These are phyloP conservation scores for Tetradesmus obliquus DNA, from an alignment of 139 green algal species.

Conservation along the genomic window DNA sequence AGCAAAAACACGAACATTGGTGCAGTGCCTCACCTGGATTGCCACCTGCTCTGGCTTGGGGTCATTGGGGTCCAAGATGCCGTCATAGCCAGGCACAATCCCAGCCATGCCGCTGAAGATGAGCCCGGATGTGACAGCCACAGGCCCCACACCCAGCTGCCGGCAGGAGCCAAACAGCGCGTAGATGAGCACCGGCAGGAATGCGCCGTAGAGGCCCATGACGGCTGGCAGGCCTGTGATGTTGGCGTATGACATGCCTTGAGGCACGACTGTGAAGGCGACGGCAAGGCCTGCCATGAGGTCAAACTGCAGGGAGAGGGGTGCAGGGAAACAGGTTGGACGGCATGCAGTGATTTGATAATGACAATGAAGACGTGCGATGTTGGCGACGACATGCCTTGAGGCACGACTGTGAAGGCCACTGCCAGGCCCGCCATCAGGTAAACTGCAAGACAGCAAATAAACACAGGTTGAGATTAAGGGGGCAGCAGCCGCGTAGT, in stretches of 20 bases:
- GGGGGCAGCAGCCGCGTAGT: constrained; percentile 66
- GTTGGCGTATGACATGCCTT: constrained; percentile 81
- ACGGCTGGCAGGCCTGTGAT: constrained; percentile 75
- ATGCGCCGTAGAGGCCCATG: constrained; percentile 90
- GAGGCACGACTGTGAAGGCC: constrained; percentile 81
- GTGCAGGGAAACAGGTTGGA: not conserved
- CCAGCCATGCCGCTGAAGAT: constrained; percentile 45
- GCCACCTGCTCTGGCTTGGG: constrained; percentile 39
- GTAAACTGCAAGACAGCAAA: constrained; percentile 45
- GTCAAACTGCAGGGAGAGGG: constrained; percentile 54
- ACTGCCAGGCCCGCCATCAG: constrained; percentile 77
- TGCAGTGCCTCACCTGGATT: constrained; percentile 50
- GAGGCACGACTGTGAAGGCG: constrained; percentile 83
- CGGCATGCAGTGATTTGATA: not conserved
- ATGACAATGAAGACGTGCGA: not conserved
- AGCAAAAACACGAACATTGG: not conserved
- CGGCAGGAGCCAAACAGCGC: constrained; percentile 68
- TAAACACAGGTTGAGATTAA: too few relatives aligned
- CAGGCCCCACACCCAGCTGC: constrained; percentile 60
- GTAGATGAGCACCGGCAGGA: constrained; percentile 87
- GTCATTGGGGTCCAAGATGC: constrained; percentile 66
- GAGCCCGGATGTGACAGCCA: constrained; percentile 55
- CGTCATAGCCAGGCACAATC: constrained; percentile 15
- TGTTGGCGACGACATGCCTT: not conserved
- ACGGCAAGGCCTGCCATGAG: constrained; percentile 77